These are phyloP conservation scores for Setaria italica DNA, from an alignment of 202 grass and related monocot genomes.

Conservation along the genomic window DNA sequence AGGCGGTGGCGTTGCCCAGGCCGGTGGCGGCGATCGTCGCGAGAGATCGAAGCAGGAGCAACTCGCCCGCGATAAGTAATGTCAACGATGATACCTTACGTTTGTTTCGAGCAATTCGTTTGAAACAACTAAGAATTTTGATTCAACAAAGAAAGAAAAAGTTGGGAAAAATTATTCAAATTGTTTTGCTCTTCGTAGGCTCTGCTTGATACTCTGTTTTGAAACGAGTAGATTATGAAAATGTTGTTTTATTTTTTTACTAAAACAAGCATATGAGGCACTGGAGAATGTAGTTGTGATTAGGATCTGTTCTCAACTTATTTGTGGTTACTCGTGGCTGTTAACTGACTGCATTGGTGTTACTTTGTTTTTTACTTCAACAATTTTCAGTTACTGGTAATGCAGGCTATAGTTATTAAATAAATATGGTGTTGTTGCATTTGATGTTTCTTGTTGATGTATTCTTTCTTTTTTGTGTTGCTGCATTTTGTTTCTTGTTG, in stretches of 20 bases:
- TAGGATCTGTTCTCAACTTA: neutral
- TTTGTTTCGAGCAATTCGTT: neutral
- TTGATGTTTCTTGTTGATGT: slow-evolving; percentile 18
- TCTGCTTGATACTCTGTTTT: slow-evolving; percentile 3
- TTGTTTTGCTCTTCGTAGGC: neutral
- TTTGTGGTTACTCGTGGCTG: neutral
- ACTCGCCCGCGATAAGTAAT: slow-evolving; percentile 65
- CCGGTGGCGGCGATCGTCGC: slow-evolving; percentile 20
- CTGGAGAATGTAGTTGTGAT: neutral
- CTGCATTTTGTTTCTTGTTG: neutral
- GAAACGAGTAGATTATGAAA: neutral
- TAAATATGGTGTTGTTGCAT: neutral
- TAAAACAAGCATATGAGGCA: neutral
- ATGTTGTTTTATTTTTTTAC: neutral
- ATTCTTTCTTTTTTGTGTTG: neutral
- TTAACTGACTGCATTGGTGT: neutral
- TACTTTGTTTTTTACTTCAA: neutral
- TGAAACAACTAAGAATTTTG: neutral
- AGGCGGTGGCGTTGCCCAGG: slow-evolving; percentile 16
- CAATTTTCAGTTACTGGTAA: neutral
- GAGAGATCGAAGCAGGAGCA: slow-evolving; percentile 50
- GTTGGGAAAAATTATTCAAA: neutral
- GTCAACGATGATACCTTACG: slow-evolving; percentile 15
- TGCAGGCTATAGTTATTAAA: neutral
- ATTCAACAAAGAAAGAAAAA: neutral